Evolutionary conservation across 1,139 yeast species (phyloP), one percentile per base, ranked within the genome.

Genomic region (Candida glucosophila): DNA sequence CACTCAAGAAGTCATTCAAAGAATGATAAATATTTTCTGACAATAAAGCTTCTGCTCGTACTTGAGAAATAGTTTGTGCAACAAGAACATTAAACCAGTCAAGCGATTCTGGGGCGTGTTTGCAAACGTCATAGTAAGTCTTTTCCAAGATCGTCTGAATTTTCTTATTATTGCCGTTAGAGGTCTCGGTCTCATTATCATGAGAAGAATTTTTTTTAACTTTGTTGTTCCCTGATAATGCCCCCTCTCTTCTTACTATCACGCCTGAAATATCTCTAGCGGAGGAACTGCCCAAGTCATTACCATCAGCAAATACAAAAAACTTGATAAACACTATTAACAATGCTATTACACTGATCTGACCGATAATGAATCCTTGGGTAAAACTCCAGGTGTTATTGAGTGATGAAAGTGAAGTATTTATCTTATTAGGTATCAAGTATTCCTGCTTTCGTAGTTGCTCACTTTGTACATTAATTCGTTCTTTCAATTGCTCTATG

Each of bases 31-130:
- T 79, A 46, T 86, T 86, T 49, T 90, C 93, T 23, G 86, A 74
- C 27, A 72, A 64, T 32, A 83, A 56, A 0, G 97, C 97, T 47
- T 90, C 97, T 13, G 77, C 69, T 32, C 99, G 67, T 33, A 86
- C 67, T 40, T 88, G 95, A 13, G 85, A 73, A 14, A 90, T 77
- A 4, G 88, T 78, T 47, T 92, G 97, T 0, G 96, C 98, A 13
- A 90, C 70, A 24, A 90, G 60, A 1, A 90, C 97, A 42, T 90
- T 90, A 48, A 90, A 85, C 98, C 99, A 90, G 50, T 90, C 98
- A 29, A 90, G 58, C 0, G 95, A 79, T 55, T 90, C 99, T 0
- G 96, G 72, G 3, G 78, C 63, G 49, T 92, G 98, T 14, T 76
- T 76, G 22, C 77, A 75, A 2, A 90, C 96, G 45, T 90, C 85